Evolutionary conservation across 1,284 basidiomycete species (phyloP), one percentile per base, ranked within the genome.

Genomic region (Trametes pubescens): DNA sequence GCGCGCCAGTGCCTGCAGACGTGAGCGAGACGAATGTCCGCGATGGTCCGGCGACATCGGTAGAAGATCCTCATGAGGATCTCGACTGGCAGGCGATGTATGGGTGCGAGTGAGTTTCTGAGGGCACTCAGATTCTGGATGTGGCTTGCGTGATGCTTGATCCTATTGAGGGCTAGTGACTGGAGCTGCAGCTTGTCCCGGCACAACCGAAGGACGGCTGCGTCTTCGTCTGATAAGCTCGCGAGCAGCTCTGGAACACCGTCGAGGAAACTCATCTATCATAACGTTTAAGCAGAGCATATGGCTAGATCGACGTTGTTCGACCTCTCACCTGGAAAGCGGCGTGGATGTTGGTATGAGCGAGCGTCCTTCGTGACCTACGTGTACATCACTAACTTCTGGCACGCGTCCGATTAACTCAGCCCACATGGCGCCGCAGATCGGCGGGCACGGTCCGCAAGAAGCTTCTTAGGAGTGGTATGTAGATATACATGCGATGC

Each of bases 1-100:
- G 40, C 16, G 44, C 62, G 62, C 62, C 62, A 63, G 22, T 24
- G 51, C 10, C 51, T 57, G 38, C 62, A 63, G 48, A 63, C 51
- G 18, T 63, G 61, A 4, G 37, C 18, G 4, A 58, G 49, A 21
- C 44, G 24, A 18, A 59, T 52, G 40, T 59, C 57, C 18, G 11
- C 21, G 29, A 59, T 21, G 29, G 11, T 32, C 4, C 38, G 26
- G 10, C 40, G 51, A n/a, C 40, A 18, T 43, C 18, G 40, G 40
- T 43, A 58, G 24, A 58, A 22, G 38, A 58, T 58, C 24, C 14
- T 9, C 22, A 51, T 58, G 47, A 58, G 47, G 9, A 58, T 29
- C 24, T 58, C 57, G 35, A 24, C 16, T 13, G 57, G 57, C 18
- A 58, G 57, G 4, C 37, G 22, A 26, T 51, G 35, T 18, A 58